phyloP scores from a whole-genome alignment of 306 rosid genomes.

The Citrullus amarus region DNA sequence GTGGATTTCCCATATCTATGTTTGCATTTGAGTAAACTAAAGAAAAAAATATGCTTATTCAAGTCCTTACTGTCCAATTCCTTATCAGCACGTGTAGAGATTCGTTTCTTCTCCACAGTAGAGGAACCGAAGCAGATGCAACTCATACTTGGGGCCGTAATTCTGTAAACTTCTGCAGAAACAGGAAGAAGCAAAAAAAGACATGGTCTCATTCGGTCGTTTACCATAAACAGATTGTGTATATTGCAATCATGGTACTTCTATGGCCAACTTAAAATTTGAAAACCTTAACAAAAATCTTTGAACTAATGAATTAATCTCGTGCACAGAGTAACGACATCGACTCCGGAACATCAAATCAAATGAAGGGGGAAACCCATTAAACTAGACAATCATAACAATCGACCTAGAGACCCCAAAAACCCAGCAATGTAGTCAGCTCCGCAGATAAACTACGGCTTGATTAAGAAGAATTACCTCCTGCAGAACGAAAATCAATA shows the following conservation, averaged over 20 bases:
- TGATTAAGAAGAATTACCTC: background rate
- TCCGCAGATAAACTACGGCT: background rate
- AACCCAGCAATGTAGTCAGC: background rate
- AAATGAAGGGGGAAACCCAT: background rate
- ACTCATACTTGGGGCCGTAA: slow-evolving; percentile 31
- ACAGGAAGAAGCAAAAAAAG: too few species aligned
- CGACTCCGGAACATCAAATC: background rate
- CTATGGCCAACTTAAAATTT: background rate
- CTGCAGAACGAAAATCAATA: background rate
- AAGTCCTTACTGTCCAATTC: slow-evolving; percentile 46
- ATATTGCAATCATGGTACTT: background rate
- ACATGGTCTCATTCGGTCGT: background rate
- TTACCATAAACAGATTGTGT: background rate
- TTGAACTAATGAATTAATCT: background rate
- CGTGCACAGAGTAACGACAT: background rate
- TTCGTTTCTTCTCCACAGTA: slow-evolving; percentile 21
- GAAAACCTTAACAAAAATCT: background rate
- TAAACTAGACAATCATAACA: background rate
- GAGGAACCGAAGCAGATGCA: slow-evolving; percentile 81
- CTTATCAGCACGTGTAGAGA: slow-evolving; percentile 16
- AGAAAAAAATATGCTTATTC: background rate
- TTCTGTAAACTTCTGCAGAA: background rate
- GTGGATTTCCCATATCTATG: background rate
- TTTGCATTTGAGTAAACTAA: background rate
- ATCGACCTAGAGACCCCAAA: background rate